Evolutionary conservation across 1,284 basidiomycete genomes (phyloP).

Genomic region (Puccinia triticina): DNA sequence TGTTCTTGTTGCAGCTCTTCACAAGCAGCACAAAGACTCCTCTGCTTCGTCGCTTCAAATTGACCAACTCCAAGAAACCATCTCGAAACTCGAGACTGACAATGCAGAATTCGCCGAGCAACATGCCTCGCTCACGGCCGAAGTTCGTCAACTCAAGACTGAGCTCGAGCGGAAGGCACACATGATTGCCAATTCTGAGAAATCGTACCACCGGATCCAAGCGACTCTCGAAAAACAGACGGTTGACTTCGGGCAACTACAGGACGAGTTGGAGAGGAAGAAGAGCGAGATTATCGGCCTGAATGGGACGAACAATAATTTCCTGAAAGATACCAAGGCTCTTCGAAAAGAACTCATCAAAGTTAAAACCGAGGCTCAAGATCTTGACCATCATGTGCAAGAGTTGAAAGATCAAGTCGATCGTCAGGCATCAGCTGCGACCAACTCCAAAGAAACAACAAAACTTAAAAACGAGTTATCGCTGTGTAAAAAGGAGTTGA

Average conservation of each 20-base stretch:
- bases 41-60: constrained; percentile 35
- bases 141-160: constrained; percentile 16
- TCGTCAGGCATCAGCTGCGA: not conserved
- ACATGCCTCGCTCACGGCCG: not conserved
- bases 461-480: constrained; percentile 44
- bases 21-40: constrained; percentile 20
- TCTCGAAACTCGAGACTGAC: constrained; percentile 33
- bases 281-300: constrained; percentile 23
- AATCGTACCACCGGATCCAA: constrained; percentile 36
- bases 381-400: constrained; percentile 33
- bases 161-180: constrained; percentile 12
- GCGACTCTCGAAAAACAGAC: constrained; percentile 16
- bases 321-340: constrained; percentile 31
- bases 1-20: constrained; percentile 12
- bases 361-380: constrained; percentile 33
- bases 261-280: constrained; percentile 38
- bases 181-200: constrained; percentile 9
- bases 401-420: constrained; percentile 25
- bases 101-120: constrained; percentile 26
- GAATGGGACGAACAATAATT: constrained; percentile 10
- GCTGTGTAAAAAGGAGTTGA: constrained; percentile 38
- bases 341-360: constrained; percentile 39
- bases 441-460: constrained; percentile 22
- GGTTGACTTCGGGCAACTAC: constrained; percentile 7
- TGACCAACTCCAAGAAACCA: constrained; percentile 23